Evolutionary conservation across 306 rosid species (phyloP).

Genomic region (Canavalia ensiformis): DNA sequence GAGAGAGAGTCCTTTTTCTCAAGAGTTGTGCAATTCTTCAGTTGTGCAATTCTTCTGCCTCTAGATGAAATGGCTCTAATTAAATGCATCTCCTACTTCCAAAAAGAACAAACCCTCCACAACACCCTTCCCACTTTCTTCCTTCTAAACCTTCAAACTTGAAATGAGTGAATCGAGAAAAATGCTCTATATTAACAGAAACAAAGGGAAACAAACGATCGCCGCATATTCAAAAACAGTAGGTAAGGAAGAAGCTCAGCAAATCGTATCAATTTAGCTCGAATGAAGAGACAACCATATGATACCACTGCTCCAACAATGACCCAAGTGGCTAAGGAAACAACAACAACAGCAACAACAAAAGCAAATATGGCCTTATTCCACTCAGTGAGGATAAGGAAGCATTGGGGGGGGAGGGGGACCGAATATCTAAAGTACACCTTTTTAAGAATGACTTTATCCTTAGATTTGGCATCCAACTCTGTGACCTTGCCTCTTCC

Average conservation of each 20-base stretch:
- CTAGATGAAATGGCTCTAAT: not conserved
- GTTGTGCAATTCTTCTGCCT: not conserved
- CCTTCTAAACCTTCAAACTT: not conserved
- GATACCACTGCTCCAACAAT: conserved; percentile 19
- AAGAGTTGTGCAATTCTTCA: not conserved
- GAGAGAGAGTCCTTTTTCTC: not conserved
- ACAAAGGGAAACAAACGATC: not conserved
- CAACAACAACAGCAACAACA: too few relatives aligned
- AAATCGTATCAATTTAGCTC: not conserved
- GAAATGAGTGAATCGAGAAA: not conserved
- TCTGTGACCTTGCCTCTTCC: conserved; percentile 52
- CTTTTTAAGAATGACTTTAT: conserved; percentile 84
- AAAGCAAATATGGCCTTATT: too few relatives aligned
- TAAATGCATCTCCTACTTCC: not conserved
- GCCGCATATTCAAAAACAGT: not conserved
- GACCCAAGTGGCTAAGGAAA: conserved; percentile 12
- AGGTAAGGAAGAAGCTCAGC: not conserved
- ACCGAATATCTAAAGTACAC: conserved; percentile 27
- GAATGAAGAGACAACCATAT: not conserved
- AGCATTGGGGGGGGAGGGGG: too few relatives aligned
- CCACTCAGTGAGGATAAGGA: too few relatives aligned
- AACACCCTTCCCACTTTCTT: not conserved
- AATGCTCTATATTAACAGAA: not conserved
- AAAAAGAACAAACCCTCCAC: not conserved
- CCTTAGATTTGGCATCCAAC: conserved; percentile 64